Percentiles rank a stretch among this genome's conserved stretches.
Conservation (phyloP, 129 eudicot genomes). For the Escallonia rubra region DNA sequence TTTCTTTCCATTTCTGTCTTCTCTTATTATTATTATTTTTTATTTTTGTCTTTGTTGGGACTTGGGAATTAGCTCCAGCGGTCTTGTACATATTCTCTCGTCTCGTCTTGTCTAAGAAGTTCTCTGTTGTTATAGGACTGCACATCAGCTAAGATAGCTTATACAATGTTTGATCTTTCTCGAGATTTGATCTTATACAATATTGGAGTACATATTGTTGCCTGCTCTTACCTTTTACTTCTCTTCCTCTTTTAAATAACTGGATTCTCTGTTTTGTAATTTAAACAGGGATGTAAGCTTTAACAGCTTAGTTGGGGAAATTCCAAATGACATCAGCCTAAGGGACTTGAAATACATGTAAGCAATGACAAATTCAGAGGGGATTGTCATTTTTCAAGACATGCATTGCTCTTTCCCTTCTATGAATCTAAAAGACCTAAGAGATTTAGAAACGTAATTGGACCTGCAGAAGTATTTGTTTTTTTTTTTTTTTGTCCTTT, state of each 20-base stretch:
- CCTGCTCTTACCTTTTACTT: background rate
- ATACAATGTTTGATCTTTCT: too few species aligned
- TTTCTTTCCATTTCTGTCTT: too few species aligned
- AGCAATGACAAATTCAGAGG: constrained; percentile 16
- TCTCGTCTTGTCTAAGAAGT: too few species aligned
- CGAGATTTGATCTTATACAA: too few species aligned
- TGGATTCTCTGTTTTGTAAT: constrained; percentile 7
- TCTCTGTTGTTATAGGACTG: too few species aligned
- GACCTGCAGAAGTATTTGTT: background rate
- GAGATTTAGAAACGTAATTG: too few species aligned
- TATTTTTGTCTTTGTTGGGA: too few species aligned
- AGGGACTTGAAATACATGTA: constrained; percentile 64
- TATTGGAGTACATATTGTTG: too few species aligned
- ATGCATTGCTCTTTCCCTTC: background rate
- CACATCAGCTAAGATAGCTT: too few species aligned
- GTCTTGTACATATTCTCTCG: too few species aligned
- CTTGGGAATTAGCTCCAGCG: too few species aligned
- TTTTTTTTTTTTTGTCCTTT: background rate
- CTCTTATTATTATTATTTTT: too few species aligned
- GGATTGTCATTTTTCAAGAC: constrained; percentile 8
- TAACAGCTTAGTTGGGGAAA: constrained; percentile 59
- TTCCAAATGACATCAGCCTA: constrained; percentile 47
- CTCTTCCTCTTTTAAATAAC: constrained; percentile 1
- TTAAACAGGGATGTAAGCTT: constrained; percentile 73
- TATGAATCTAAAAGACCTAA: background rate